Evolutionary conservation across 176 grass and related monocot genomes (phyloP).

Genomic region (Phoenix dactylifera): DNA sequence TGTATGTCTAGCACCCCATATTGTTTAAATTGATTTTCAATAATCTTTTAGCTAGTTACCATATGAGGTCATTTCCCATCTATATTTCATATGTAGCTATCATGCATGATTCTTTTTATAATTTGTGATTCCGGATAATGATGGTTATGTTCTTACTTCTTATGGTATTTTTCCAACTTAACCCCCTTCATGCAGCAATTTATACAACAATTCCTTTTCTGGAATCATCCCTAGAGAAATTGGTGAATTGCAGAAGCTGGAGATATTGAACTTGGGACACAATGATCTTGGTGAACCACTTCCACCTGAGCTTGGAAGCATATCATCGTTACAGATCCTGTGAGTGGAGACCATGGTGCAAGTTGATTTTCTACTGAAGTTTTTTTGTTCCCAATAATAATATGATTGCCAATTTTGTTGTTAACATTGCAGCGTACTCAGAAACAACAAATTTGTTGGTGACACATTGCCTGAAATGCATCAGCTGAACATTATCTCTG

Average conservation of each 20-base stretch:
- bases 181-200: constrained; percentile 21
- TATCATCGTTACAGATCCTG: constrained; percentile 32
- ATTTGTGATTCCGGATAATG: too few relatives aligned
- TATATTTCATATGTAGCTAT: too few relatives aligned
- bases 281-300: constrained; percentile 44
- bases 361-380: not conserved
- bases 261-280: constrained; percentile 42
- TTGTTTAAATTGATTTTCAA: too few relatives aligned
- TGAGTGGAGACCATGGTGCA: constrained; percentile 16
- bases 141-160: too few relatives aligned
- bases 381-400: constrained; percentile 11
- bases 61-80: too few relatives aligned
- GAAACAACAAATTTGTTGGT: constrained; percentile 28
- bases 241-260: constrained; percentile 25
- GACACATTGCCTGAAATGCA: constrained; percentile 9
- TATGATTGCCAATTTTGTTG: not conserved
- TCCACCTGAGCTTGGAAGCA: constrained; percentile 29
- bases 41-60: too few relatives aligned
- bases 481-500: constrained; percentile 20
- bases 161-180: not conserved
- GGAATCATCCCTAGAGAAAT: constrained; percentile 40
- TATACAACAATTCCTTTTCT: constrained; percentile 48
- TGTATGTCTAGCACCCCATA: too few relatives aligned
- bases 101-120: too few relatives aligned
- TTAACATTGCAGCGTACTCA: constrained; percentile 27